Evolutionary conservation across 352 stramenopile genomes (phyloP).

Genomic region (Phytophthora cryptogea): DNA sequence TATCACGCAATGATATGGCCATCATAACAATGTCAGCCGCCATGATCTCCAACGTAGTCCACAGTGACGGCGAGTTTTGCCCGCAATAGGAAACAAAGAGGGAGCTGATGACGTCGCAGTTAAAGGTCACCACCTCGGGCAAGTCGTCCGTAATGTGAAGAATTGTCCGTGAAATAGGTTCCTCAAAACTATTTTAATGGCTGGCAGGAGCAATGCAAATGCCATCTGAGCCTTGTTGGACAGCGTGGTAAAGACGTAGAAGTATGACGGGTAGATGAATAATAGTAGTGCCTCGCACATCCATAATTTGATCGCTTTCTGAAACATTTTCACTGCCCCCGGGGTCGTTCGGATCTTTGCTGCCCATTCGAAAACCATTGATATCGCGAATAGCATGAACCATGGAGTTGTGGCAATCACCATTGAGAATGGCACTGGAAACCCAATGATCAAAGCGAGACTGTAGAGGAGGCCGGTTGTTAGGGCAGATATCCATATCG

Average conservation of each 20-base stretch:
- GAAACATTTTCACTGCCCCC: slow-evolving; percentile 5
- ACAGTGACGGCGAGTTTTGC: slow-evolving; percentile 28
- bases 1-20: slow-evolving; percentile 8
- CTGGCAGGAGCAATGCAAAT: slow-evolving; percentile 26
- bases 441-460: neutral
- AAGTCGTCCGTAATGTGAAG: slow-evolving; percentile 21
- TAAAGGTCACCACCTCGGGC: slow-evolving; percentile 24
- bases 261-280: slow-evolving; percentile 24
- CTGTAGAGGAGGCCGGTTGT: slow-evolving; percentile 9
- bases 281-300: slow-evolving; percentile 19
- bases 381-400: slow-evolving; percentile 6
- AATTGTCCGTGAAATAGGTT: slow-evolving; percentile 14
- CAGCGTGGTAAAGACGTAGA: slow-evolving; percentile 19
- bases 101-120: slow-evolving; percentile 30
- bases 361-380: slow-evolving; percentile 8
- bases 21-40: slow-evolving; percentile 16
- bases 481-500: neutral
- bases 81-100: slow-evolving; percentile 30
- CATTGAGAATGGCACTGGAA: slow-evolving; percentile 2
- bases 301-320: slow-evolving; percentile 15
- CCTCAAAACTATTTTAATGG: slow-evolving; percentile 18
- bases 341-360: slow-evolving; percentile 11
- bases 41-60: slow-evolving; percentile 27
- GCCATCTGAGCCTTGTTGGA: slow-evolving; percentile 4
- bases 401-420: neutral